These are phyloP conservation scores for Calocybe gambosa DNA, from an alignment of 1,284 basidiomycete genomes.

Conservation along the genomic window DNA sequence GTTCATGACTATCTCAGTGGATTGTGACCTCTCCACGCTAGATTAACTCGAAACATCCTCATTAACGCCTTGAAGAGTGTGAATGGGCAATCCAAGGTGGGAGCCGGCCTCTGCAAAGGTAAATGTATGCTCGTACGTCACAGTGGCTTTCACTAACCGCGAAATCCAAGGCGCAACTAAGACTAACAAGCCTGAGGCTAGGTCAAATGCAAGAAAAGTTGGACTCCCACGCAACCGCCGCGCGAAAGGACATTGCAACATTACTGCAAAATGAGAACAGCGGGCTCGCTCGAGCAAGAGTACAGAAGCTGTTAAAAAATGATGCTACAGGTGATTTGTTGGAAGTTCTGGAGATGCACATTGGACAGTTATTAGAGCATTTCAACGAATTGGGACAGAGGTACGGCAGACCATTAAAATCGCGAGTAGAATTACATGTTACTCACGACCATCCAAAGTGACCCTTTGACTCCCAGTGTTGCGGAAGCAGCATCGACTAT, in stretches of 20 bases:
- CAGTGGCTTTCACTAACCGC: constrained; percentile 3
- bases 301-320: constrained; percentile 57
- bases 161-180: constrained; percentile 47
- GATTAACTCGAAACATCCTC: no score
- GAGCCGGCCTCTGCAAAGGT: constrained; percentile 46
- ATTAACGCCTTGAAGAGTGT: neutral
- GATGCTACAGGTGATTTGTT: constrained; percentile 56
- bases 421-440: constrained; percentile 2
- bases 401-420: constrained; percentile 24
- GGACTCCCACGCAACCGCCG: constrained; percentile 56
- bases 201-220: constrained; percentile 65
- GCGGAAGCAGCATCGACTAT: constrained; percentile 63
- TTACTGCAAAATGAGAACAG: constrained; percentile 56
- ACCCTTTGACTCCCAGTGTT: constrained; percentile 40
- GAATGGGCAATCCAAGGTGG: constrained; percentile 25
- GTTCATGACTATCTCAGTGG: neutral
- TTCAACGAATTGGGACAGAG: constrained; percentile 49
- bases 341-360: constrained; percentile 60
- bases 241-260: constrained; percentile 59
- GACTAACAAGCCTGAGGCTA: constrained; percentile 56
- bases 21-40: neutral
- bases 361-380: constrained; percentile 54
- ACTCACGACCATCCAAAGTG: constrained; percentile 21
- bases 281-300: constrained; percentile 59
- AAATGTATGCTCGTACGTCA: constrained; percentile 9